phyloP scores from a whole-genome alignment of 1,284 basidiomycete species.

The Ustilago hordei region DNA sequence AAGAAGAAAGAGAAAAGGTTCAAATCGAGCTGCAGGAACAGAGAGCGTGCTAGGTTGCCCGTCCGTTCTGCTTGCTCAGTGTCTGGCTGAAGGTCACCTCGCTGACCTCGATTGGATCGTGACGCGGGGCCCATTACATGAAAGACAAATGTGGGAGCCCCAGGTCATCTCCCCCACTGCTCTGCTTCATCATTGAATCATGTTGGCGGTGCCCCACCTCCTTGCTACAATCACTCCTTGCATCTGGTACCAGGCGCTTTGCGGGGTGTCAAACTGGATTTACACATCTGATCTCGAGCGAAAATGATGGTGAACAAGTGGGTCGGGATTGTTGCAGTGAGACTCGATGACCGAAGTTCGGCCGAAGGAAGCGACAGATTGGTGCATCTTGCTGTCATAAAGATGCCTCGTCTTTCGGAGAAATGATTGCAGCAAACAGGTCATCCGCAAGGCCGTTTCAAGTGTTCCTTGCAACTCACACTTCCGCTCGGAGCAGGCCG shows the following conservation, averaged over 20 bases:
- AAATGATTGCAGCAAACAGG: background rate
- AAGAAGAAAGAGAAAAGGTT: background rate
- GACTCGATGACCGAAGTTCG: slow-evolving; percentile 3
- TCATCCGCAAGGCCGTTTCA: background rate
- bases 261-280: background rate
- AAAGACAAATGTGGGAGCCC: background rate
- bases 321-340: slow-evolving; percentile 1
- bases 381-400: background rate
- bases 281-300: background rate
- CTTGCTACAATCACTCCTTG: background rate
- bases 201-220: slow-evolving; percentile 3
- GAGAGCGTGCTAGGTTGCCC: background rate
- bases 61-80: background rate
- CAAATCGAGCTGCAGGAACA: slow-evolving; percentile 8
- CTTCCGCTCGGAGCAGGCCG: slow-evolving; percentile 5
- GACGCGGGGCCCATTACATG: slow-evolving; percentile 4
- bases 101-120: background rate
- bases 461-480: background rate
- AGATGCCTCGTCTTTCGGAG: background rate
- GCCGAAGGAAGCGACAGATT: slow-evolving; percentile 6
- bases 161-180: background rate
- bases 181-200: background rate
- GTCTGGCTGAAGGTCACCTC: background rate
- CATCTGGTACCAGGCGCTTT: background rate
- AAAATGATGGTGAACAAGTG: background rate